Evolutionary conservation across 768 basidiomycete genomes (phyloP).

Genomic region (Russula ochroleuca): DNA sequence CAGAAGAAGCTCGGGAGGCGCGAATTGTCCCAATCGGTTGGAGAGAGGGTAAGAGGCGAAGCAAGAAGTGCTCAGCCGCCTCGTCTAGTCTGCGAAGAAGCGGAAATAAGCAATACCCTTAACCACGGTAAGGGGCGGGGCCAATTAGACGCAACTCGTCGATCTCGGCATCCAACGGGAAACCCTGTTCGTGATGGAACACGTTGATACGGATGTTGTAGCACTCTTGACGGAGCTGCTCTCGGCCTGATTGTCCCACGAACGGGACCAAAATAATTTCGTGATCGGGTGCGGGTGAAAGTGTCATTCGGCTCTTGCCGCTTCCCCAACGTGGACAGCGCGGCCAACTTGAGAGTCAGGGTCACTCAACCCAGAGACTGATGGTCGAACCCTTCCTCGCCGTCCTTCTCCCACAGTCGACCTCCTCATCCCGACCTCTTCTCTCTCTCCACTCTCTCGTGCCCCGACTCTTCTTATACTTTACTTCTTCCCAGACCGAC

Average conservation of each 20-base stretch:
- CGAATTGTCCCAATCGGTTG: slow-evolving; percentile 72
- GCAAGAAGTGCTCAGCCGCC: slow-evolving; percentile 63
- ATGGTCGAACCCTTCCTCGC: slow-evolving; percentile 26
- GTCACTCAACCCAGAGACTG: background rate
- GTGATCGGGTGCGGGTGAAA: slow-evolving; percentile 34
- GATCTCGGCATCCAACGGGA: slow-evolving; percentile 68
- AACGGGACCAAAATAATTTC: slow-evolving; percentile 52
- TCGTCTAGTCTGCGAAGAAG: slow-evolving; percentile 50
- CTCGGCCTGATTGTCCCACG: slow-evolving; percentile 37
- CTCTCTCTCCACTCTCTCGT: slow-evolving; percentile 7
- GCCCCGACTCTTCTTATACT: slow-evolving; percentile 5
- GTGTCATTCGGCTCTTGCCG: background rate
- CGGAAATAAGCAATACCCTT: slow-evolving; percentile 16
- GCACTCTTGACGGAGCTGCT: slow-evolving; percentile 59
- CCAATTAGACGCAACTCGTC: slow-evolving; percentile 53
- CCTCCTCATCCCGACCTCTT: slow-evolving; percentile 14
- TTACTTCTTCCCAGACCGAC: slow-evolving; percentile 4
- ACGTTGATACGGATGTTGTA: slow-evolving; percentile 56
- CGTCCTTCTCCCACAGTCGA: slow-evolving; percentile 21
- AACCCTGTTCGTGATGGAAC: slow-evolving; percentile 63
- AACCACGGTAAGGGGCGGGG: slow-evolving; percentile 4
- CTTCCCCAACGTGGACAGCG: background rate
- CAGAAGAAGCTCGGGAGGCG: slow-evolving; percentile 28
- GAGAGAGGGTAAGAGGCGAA: slow-evolving; percentile 58
- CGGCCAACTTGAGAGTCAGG: background rate